Evolutionary conservation across 2,329 filamentous ascomycete genomes (phyloP), one percentile per base, ranked within the genome.

Genomic region (Ceratocystis ficicola): DNA sequence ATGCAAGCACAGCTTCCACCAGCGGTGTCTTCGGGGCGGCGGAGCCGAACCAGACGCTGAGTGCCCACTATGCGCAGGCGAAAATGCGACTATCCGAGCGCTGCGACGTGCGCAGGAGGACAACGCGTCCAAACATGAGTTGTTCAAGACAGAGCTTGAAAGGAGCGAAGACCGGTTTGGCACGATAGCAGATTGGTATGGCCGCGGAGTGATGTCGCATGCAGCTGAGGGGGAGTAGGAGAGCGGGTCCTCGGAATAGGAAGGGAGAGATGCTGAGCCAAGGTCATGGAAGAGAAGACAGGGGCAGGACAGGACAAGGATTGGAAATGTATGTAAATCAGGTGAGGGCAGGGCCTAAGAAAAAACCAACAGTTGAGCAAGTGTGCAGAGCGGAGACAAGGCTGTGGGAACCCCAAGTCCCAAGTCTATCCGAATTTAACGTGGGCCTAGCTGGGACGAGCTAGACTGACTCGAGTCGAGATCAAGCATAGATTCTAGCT

Each of bases 1-100:
- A 69, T 99, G 94, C 78, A 96, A 95, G 74, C 94, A 99, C 74
- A 92, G 87, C 68, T 99, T 96, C 79, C 94, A 99, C 73, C 90
- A 95, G 76, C 82, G 89, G 59, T 99, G 93, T 75, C 77, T 99
- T 72, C 77, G 80, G 63, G 74, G 74, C 12, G 78, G 77, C 1
- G 76, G 74, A 44, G 68, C 67, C 10, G 80, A 82, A 25, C 78
- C 79, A 10, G 85, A 86, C 63, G 82, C 86, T 0, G 91, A 96
- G 75, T 99, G 94, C 73, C 91, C 93, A 8, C 81, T 90, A 44
- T 99, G 94, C 72, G 86, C 88, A 30, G 81, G 84, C 22, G 86
- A 89, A 68, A 96, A 97, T 72, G 86, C 90, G 25, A 94, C 92
- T 0, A 91, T 97, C 67, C 84, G 88, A 68, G 90, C 93, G 66